A percentile compares a stretch with the other conserved stretches of the same genome.
Evolutionary conservation across 352 stramenopile genomes (phyloP).

Genomic region (Phytophthora aleatoria): DNA sequence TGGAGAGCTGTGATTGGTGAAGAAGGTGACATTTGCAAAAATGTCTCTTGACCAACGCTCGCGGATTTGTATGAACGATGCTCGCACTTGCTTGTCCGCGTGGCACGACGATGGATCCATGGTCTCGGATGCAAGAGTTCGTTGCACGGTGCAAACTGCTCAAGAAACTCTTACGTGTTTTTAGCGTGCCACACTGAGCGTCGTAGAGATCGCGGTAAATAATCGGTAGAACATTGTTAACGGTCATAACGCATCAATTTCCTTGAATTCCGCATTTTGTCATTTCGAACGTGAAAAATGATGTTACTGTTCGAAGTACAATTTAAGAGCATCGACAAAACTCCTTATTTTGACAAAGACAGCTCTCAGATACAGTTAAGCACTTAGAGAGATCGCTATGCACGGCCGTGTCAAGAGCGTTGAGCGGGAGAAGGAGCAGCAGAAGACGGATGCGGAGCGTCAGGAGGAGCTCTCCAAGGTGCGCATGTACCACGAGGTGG

Average conservation of each 20-base stretch:
- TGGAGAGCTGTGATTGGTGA: conserved; percentile 9
- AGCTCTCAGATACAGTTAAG: no score
- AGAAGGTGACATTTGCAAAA: conserved; percentile 1
- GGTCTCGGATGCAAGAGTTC: no score
- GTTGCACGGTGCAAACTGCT: no score
- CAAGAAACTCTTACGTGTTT: no score
- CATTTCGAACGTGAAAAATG: no score
- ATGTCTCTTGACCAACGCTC: neutral
- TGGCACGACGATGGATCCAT: neutral
- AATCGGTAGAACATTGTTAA: neutral
- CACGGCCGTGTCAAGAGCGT: conserved; percentile 80
- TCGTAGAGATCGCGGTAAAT: neutral
- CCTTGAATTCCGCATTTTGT: no score
- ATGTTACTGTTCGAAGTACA: no score
- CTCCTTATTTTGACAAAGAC: no score
- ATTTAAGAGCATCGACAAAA: neutral
- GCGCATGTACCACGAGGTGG: conserved; percentile 81
- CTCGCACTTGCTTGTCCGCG: neutral
- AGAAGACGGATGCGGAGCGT: conserved; percentile 66
- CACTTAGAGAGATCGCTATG: conserved; percentile 31
- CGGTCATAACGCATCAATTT: no score
- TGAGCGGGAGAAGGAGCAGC: conserved; percentile 72
- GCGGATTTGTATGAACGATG: conserved; percentile 1
- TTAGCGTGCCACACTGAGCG: no score
- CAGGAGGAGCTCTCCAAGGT: conserved; percentile 68